Base-by-base conservation (phyloP, 768 basidiomycete genomes). In the Tricholoma sp. region DNA sequence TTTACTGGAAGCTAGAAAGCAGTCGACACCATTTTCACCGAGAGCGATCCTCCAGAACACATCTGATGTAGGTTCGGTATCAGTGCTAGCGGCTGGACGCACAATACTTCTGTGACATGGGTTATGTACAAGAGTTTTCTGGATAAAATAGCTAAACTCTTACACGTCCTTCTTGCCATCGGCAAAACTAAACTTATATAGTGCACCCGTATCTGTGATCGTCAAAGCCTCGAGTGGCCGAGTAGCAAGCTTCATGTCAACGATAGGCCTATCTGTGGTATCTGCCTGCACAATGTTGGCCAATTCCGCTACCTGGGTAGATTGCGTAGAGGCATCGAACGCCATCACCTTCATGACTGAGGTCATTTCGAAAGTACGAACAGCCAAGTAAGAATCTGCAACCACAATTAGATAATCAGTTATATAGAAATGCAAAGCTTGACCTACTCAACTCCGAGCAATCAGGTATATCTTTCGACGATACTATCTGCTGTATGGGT, bases 401-500 rank as follows among this genome's bases (percentile, higher is more conserved):
- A 39, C 6, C 47, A 24, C 28, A n/a, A 3, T 13, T 55, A 41
- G 36, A 39, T 28, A 45, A 54, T 13, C 8, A 15, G 4, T 10
- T 24, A n/a, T 31, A 29, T 1, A 6, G 11, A 41, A 15, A 6
- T 20, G 20, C 15, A 12, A 1, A 37, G 4, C 3, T 9, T 33
- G 39, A 56, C 62, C 28, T 32, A 61, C 62, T 50, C 12, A 47
- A 53, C 37, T 54, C 13, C 15, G 32, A 29, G 44, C 50, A 50
- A 37, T 37, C 36, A 31, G 33, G 28, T 6, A 37, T 28, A 47
- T 18, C 18, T 36, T 64, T 60, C 3, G 76, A 72, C n/a, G 76
- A 63, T 5, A 70, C 67, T 48, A 91, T 72, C 60, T 91, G 89
- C 52, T 76, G 75, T 52, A 92, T 88, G 11, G 89, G 88, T 2